Conservation (phyloP, 2,329 filamentous ascomycete genomes). For the Nemania sp. region DNA sequence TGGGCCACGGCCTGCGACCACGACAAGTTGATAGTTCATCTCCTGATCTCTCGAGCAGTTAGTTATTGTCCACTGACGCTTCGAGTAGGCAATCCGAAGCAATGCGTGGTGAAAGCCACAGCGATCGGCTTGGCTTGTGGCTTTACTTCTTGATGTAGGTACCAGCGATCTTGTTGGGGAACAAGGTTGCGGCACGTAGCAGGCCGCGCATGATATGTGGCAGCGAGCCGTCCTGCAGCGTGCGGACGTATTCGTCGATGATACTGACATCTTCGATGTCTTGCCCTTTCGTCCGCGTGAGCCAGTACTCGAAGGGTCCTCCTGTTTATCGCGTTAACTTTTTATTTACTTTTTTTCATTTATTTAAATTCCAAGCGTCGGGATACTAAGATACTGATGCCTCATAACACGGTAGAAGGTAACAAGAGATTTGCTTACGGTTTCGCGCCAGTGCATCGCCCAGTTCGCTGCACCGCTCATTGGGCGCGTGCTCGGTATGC, state of each 20-base stretch:
- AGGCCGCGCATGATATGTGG: constrained; percentile 44
- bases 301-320: constrained; percentile 54
- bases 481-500: constrained; percentile 49
- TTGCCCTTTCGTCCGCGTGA: constrained; percentile 47
- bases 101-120: not conserved
- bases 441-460: constrained; percentile 49
- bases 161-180: constrained; percentile 38
- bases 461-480: constrained; percentile 50
- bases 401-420: too few relatives aligned
- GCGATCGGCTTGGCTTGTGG: not conserved
- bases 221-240: constrained; percentile 44
- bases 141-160: constrained; percentile 40
- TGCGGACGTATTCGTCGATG: constrained; percentile 45
- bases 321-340: constrained; percentile 34
- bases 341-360: too few relatives aligned
- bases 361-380: not conserved
- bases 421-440: constrained; percentile 41
- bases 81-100: not conserved
- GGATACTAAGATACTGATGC: not conserved
- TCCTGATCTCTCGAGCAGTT: too few relatives aligned
- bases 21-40: too few relatives aligned
- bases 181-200: constrained; percentile 42
- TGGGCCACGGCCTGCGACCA: too few relatives aligned
- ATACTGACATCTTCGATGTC: constrained; percentile 42
- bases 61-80: too few relatives aligned